Evolutionary conservation across 441 rosid species (phyloP).

Genomic region (Francoa sonchifolia): DNA sequence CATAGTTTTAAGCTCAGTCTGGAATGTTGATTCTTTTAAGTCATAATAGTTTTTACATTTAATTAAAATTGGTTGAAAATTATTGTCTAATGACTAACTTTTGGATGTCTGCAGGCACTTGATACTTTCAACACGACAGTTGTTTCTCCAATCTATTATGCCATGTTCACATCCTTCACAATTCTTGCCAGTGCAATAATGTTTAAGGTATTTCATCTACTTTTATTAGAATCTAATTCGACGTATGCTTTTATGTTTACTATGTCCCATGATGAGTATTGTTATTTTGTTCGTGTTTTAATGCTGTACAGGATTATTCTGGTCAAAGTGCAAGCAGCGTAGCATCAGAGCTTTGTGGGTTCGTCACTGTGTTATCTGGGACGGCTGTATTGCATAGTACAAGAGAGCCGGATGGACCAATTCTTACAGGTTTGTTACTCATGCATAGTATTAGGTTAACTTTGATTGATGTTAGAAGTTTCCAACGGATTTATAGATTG

Average conservation of each 20-base stretch:
- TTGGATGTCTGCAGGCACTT: too few relatives aligned
- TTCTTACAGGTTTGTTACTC: background rate
- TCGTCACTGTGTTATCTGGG: background rate
- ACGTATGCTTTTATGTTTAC: background rate
- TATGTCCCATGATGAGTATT: background rate
- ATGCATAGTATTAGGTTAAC: too few relatives aligned
- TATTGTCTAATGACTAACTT: too few relatives aligned
- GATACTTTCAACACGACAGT: background rate
- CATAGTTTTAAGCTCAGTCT: too few relatives aligned
- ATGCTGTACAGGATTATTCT: background rate
- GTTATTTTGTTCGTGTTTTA: background rate
- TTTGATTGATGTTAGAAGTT: too few relatives aligned
- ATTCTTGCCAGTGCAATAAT: background rate
- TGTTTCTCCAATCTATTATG: conserved; percentile 1
- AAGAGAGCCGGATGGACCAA: background rate
- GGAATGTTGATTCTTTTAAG: too few relatives aligned
- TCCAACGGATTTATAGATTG: too few relatives aligned
- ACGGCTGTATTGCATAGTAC: conserved; percentile 1
- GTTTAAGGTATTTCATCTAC: background rate
- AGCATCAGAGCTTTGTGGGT: background rate
- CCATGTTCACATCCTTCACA: conserved; percentile 1
- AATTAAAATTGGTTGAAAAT: too few relatives aligned
- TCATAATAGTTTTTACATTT: too few relatives aligned
- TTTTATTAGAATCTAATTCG: background rate
- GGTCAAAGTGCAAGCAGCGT: background rate